phyloP scores from a whole-genome alignment of 225 moss, liverwort and hornwort species.

The Pseudisothecium myosuroides region DNA sequence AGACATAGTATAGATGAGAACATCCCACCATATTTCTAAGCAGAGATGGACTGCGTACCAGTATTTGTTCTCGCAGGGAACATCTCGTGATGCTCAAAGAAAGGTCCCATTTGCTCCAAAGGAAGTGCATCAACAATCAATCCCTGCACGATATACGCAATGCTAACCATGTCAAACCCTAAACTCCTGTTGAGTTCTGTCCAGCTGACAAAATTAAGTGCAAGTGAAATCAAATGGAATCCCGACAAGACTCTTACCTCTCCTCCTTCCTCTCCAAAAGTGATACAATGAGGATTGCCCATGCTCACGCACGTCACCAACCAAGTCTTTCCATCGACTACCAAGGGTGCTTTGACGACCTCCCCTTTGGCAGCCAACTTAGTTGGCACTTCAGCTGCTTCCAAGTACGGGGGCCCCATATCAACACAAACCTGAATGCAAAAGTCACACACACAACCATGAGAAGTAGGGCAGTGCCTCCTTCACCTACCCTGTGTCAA shows the following conservation, averaged over 20 bases:
- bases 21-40: neutral
- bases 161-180: neutral
- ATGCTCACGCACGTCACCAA: conserved; percentile 95
- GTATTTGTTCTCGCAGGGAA: conserved; percentile 91
- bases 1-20: neutral
- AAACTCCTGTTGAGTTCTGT: neutral
- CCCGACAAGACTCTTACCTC: conserved; percentile 11
- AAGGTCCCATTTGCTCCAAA: conserved; percentile 71
- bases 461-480: neutral
- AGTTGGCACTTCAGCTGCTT: conserved; percentile 70
- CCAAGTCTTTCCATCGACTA: conserved; percentile 73
- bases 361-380: conserved; percentile 53
- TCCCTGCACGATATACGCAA: conserved; percentile 3
- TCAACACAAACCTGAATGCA: conserved; percentile 71
- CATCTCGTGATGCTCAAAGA: conserved; percentile 78
- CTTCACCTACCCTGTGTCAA: neutral
- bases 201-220: neutral
- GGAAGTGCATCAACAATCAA: conserved; percentile 59
- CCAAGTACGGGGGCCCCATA: conserved; percentile 84
- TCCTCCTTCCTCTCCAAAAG: conserved; percentile 50
- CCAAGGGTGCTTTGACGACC: conserved; percentile 69
- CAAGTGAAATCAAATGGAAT: neutral
- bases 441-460: neutral
- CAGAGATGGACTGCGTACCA: conserved; percentile 16
- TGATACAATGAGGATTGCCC: conserved; percentile 98